Conservation (phyloP, 306 rosid genomes). For the Adenanthera pavonina region DNA sequence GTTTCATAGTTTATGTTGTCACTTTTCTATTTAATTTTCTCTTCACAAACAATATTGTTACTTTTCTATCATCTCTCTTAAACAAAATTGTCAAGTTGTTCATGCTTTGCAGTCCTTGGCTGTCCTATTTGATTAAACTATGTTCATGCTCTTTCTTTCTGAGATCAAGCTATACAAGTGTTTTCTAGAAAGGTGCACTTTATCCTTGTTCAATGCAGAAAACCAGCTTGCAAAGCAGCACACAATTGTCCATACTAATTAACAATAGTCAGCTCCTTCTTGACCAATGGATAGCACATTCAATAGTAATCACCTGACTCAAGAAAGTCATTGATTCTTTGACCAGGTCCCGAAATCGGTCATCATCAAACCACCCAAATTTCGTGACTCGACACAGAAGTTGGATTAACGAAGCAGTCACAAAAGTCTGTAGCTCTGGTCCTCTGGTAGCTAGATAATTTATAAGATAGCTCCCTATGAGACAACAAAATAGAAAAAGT, state of each 20-base stretch:
- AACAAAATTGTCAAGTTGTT: background rate
- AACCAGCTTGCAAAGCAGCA: background rate
- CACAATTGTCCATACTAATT: background rate
- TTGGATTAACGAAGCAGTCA: slow-evolving; percentile 59
- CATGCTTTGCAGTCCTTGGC: background rate
- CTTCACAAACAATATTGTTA: background rate
- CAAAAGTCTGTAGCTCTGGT: slow-evolving; percentile 64
- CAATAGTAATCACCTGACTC: slow-evolving; percentile 49
- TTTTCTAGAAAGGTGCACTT: background rate
- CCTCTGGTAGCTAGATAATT: slow-evolving; percentile 64
- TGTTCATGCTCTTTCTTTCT: background rate
- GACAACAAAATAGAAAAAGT: slow-evolving; percentile 9
- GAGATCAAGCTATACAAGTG: too few relatives aligned
- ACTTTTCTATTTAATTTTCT: background rate
- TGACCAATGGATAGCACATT: background rate
- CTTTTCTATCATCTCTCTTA: background rate
- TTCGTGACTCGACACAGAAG: slow-evolving; percentile 58
- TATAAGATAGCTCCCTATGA: slow-evolving; percentile 56
- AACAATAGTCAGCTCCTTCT: slow-evolving; percentile 1
- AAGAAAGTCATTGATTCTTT: slow-evolving; percentile 58
- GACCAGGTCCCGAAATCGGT: slow-evolving; percentile 55
- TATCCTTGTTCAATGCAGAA: slow-evolving; percentile 12
- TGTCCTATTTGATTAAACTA: background rate
- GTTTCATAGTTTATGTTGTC: background rate
- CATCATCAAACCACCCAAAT: slow-evolving; percentile 69